Evolutionary conservation across 129 eudicot genomes (phyloP), one percentile per base, ranked within the genome.

Genomic region (Heracleum sosnowskyi): DNA sequence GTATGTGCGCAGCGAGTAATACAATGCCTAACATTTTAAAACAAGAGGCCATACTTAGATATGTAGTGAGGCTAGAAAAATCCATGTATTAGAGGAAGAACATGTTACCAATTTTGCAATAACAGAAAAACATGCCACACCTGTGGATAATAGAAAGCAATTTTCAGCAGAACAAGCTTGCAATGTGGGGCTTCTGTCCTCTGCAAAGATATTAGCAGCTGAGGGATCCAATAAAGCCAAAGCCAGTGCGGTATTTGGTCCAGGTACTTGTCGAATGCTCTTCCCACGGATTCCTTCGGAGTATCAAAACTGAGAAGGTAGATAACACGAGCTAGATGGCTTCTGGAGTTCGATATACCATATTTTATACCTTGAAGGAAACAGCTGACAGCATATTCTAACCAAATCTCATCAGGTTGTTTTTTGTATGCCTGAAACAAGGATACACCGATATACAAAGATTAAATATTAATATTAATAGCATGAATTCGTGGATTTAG

Each of bases 1-100:
- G 83, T 91, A 91, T n/a, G 96, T 90, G 46, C 98, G 94, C 78
- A 95, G 86, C 98, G 97, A 95, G 85, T 92, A 95, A 92, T 90
- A 95, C 84, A 95, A 74, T 68, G 90, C 88, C 90, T 86, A 51
- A 0, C 77, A 60, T 18, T 70, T 41, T 5, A 39, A 76, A 26
- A 41, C 31, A 44, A 44, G 74, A 22, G 20, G 22, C 26, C 16
- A 7, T 1, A 29, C 16, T 40, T 42, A 9, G 26, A 45, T 11
- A 44, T 33, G 36, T 69, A 69, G 44, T 0, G 8, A 41, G 39
- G 11, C 5, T n/a, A 74, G 55, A 74, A 26, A 13, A 74, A 17
- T 44, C 35, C 35, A 15, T 11, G 45, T 70, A 15, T 35, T 20
- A 18, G 45, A 46, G n/a, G 44, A 70, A 37, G 33, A 70, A 62